phyloP scores from a whole-genome alignment of 345 rosid species.

The Rhizophora apiculata region DNA sequence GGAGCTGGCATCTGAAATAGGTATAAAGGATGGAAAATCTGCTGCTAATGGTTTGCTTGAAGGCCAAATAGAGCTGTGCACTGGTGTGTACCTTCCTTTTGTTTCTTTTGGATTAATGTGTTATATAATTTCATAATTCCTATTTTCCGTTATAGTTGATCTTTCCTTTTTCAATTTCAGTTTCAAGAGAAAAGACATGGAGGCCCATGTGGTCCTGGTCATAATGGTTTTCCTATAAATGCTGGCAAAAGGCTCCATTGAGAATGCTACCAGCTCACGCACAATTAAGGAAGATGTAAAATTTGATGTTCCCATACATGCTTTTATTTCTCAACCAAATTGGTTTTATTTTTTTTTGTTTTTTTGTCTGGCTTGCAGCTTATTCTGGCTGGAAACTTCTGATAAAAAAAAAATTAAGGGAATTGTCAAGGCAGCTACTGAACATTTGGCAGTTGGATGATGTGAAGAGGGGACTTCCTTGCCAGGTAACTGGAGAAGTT shows the following conservation, averaged over 20 bases:
- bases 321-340: background rate
- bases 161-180: too few species aligned
- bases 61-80: too few species aligned
- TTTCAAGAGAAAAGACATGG: too few species aligned
- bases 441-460: constrained; percentile 97
- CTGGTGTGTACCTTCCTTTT: too few species aligned
- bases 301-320: constrained; percentile 41
- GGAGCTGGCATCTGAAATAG: too few species aligned
- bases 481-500: constrained; percentile 52
- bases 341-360: background rate
- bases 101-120: too few species aligned
- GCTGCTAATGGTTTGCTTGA: too few species aligned
- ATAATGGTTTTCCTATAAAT: constrained; percentile 38
- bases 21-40: too few species aligned
- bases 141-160: too few species aligned
- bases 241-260: constrained; percentile 70
- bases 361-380: background rate
- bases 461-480: constrained; percentile 86
- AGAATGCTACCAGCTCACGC: constrained; percentile 50
- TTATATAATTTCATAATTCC: too few species aligned
- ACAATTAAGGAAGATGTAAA: constrained; percentile 59
- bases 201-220: constrained; percentile 1
- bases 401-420: constrained; percentile 54
- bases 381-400: constrained; percentile 27
- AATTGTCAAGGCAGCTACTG: constrained; percentile 66